Conservation (phyloP, 2,329 filamentous ascomycete genomes). For the Penicillium sp. region DNA sequence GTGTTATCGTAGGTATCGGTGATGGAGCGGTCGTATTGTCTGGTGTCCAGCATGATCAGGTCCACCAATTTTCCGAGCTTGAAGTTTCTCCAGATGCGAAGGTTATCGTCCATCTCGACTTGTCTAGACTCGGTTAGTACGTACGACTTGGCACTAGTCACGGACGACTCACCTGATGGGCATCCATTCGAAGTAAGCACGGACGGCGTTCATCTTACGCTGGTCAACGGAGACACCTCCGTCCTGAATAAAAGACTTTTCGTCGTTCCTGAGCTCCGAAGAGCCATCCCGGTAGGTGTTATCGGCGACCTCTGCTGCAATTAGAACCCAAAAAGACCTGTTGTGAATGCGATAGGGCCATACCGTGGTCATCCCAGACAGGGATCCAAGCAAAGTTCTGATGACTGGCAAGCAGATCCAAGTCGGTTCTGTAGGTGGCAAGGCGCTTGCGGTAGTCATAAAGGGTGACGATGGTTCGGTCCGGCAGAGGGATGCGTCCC, state of each 20-base stretch:
- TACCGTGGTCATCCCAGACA: slow-evolving; percentile 61
- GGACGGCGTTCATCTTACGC: slow-evolving; percentile 69
- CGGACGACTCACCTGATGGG: slow-evolving; percentile 45
- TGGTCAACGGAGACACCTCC: slow-evolving; percentile 65
- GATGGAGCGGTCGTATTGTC: slow-evolving; percentile 66
- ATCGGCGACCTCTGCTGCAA: slow-evolving; percentile 54
- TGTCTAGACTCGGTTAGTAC: slow-evolving; percentile 43
- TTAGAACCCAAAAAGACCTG: background rate
- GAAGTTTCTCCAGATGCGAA: slow-evolving; percentile 67
- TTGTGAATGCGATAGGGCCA: slow-evolving; percentile 12
- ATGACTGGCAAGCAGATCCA: slow-evolving; percentile 56
- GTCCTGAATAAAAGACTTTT: slow-evolving; percentile 60
- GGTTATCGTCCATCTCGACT: slow-evolving; percentile 65
- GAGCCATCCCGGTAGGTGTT: slow-evolving; percentile 65
- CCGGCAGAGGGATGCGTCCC: slow-evolving; percentile 53
- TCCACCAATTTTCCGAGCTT: slow-evolving; percentile 64
- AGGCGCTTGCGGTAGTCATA: slow-evolving; percentile 55
- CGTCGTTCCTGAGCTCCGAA: slow-evolving; percentile 62
- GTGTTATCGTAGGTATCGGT: slow-evolving; percentile 60
- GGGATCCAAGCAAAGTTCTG: slow-evolving; percentile 61
- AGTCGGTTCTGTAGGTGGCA: slow-evolving; percentile 60
- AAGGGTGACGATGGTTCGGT: slow-evolving; percentile 48
- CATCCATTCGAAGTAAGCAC: slow-evolving; percentile 68
- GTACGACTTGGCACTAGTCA: slow-evolving; percentile 19
- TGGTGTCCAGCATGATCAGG: slow-evolving; percentile 66